A percentile compares a stretch with the other conserved stretches of the same genome.
Evolutionary conservation across 2,329 filamentous ascomycete genomes (phyloP).

Genomic region (Cladosporium sp.): DNA sequence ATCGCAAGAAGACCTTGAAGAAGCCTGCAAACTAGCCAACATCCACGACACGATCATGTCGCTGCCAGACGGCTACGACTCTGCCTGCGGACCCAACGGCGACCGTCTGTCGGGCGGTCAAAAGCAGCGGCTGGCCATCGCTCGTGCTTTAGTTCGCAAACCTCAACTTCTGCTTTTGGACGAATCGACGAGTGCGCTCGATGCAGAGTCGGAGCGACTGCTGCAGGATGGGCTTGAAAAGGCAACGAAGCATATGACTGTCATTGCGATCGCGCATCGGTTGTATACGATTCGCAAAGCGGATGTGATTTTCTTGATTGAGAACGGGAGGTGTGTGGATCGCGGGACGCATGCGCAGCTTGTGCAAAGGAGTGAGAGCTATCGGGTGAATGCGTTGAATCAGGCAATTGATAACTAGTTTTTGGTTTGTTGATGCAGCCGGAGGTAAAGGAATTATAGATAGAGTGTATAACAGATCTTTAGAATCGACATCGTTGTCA

Average conservation of each 20-base stretch:
- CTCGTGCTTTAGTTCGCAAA: constrained; percentile 40
- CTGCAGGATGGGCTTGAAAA: constrained; percentile 38
- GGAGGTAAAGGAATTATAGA: neutral
- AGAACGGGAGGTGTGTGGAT: constrained; percentile 46
- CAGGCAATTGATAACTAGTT: neutral
- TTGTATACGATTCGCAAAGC: constrained; percentile 39
- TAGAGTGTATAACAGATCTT: neutral
- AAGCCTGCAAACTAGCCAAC: constrained; percentile 63
- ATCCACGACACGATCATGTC: constrained; percentile 64
- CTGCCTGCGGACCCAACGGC: constrained; percentile 42
- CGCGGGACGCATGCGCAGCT: constrained; percentile 48
- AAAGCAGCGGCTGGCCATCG: constrained; percentile 40
- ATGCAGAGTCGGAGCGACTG: constrained; percentile 40
- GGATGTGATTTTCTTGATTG: constrained; percentile 44
- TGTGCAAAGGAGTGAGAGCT: constrained; percentile 33
- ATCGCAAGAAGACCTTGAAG: constrained; percentile 58
- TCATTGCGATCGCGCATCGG: constrained; percentile 44
- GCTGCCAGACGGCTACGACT: constrained; percentile 63
- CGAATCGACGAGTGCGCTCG: constrained; percentile 41
- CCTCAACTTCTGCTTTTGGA: constrained; percentile 40
- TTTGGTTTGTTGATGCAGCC: no score
- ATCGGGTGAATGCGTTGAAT: constrained; percentile 6
- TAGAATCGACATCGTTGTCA: no score
- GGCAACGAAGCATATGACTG: constrained; percentile 30
- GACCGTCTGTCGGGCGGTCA: constrained; percentile 42